A percentile compares a stretch with the other conserved stretches of the same genome.
Conservation (phyloP, 306 rosid genomes). For the Acacia melanoxylon region DNA sequence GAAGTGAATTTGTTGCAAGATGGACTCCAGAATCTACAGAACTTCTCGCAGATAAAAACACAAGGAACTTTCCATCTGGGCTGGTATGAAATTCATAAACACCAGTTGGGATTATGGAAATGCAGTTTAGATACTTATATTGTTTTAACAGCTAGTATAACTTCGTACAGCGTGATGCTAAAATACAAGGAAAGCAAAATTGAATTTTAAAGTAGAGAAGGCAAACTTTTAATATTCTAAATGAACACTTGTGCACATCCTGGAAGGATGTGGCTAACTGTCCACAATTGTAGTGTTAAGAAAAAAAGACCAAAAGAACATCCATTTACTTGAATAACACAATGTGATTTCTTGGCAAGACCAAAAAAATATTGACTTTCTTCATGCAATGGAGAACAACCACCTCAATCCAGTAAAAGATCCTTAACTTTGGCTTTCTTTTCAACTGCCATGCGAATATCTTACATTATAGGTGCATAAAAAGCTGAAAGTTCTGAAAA, state of each 20-base stretch:
- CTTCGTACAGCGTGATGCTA: neutral
- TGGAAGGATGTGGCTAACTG: neutral
- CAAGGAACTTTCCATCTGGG: slow-evolving; percentile 75
- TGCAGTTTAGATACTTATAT: slow-evolving; percentile 4
- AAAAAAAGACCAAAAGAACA: slow-evolving; percentile 2
- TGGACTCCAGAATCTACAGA: slow-evolving; percentile 89
- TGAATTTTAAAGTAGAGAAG: neutral
- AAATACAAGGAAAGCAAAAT: slow-evolving; percentile 3
- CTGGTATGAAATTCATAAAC: slow-evolving; percentile 46
- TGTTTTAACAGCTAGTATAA: neutral
- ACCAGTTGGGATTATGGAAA: slow-evolving; percentile 18
- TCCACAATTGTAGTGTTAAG: neutral
- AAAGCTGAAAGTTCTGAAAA: slow-evolving; percentile 11
- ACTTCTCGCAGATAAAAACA: slow-evolving; percentile 71
- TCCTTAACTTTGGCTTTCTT: neutral
- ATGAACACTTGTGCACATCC: neutral
- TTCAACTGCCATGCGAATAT: neutral
- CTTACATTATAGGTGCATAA: neutral
- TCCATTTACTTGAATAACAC: slow-evolving; percentile 16
- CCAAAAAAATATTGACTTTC: neutral
- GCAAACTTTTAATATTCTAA: neutral
- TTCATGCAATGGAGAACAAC: neutral
- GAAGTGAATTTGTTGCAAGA: slow-evolving; percentile 79
- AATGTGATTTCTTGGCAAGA: neutral
- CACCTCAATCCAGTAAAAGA: neutral